Evolutionary conservation across 305 asterid genomes (phyloP).

Genomic region (Plantago rigida): DNA sequence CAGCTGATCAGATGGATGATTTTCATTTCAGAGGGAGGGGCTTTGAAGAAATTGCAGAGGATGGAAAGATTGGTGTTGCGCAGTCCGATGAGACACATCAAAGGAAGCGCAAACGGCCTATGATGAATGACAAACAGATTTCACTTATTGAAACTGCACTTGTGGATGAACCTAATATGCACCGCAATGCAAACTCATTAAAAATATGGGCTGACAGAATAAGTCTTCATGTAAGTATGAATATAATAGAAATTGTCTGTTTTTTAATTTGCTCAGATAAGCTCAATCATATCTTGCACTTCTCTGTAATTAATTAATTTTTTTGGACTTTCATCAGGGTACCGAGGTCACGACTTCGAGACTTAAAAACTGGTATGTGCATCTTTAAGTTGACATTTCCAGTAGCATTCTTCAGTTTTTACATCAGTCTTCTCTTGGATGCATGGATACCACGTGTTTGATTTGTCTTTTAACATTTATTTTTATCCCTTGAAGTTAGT

Average conservation of each 20-base stretch:
- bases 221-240: slow-evolving; percentile 59
- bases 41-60: slow-evolving; percentile 45
- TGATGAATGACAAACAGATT: slow-evolving; percentile 85
- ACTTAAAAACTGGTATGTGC: slow-evolving; percentile 80
- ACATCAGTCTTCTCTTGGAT: neutral
- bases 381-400: neutral
- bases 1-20: slow-evolving; percentile 37
- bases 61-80: slow-evolving; percentile 50
- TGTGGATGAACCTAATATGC: slow-evolving; percentile 78
- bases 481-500: too few species aligned
- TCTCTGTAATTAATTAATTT: neutral
- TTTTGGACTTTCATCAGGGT: slow-evolving; percentile 46
- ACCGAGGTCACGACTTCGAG: slow-evolving; percentile 88
- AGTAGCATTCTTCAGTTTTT: neutral
- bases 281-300: too few species aligned
- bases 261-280: neutral
- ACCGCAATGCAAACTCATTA: slow-evolving; percentile 58
- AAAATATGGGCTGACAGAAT: slow-evolving; percentile 67
- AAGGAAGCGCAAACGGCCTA: slow-evolving; percentile 80
- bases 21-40: slow-evolving; percentile 48
- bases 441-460: neutral
- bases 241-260: slow-evolving; percentile 1
- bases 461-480: neutral
- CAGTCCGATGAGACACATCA: slow-evolving; percentile 71
- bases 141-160: slow-evolving; percentile 70